These are phyloP conservation scores for Microbotryum silenes-acaulis DNA, from an alignment of 1,284 basidiomycete genomes.

Conservation along the genomic window DNA sequence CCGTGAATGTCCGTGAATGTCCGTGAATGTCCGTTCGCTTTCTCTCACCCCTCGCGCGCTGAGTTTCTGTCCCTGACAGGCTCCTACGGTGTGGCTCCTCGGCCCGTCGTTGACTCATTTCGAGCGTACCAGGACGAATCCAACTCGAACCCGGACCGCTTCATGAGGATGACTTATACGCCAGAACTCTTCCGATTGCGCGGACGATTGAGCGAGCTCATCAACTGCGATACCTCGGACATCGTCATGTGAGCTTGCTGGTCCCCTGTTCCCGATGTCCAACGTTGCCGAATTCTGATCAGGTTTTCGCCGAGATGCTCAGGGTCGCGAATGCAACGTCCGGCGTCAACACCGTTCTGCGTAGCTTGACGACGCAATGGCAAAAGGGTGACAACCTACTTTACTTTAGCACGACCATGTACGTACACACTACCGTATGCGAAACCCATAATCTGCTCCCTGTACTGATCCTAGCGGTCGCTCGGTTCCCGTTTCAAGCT, in stretches of 20 bases:
- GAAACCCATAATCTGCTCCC: background rate
- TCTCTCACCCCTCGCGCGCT: no score
- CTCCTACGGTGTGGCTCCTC: conserved; percentile 23
- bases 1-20: background rate
- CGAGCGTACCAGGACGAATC: conserved; percentile 8
- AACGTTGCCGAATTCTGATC: background rate
- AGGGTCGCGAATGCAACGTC: conserved; percentile 38
- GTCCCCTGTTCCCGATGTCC: background rate
- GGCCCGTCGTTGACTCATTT: conserved; percentile 13
- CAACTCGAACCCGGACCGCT: conserved; percentile 23
- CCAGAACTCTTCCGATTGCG: conserved; percentile 10
- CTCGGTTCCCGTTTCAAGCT: conserved; percentile 26
- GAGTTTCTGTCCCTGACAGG: conserved; percentile 1
- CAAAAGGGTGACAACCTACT: conserved; percentile 36
- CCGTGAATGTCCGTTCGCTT: no score
- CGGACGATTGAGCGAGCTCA: conserved; percentile 16
- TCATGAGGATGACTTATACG: conserved; percentile 23
- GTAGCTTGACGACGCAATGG: conserved; percentile 34
- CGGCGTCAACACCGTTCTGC: conserved; percentile 37
- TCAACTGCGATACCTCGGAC: conserved; percentile 31
- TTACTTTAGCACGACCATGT: conserved; percentile 19
- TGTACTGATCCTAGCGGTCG: no score
- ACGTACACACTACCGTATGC: background rate
- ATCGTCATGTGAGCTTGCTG: conserved; percentile 31
- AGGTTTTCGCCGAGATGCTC: background rate